Evolutionary conservation across 208 protist genomes (phyloP).

Genomic region (Acanthamoeba lenticulata): DNA sequence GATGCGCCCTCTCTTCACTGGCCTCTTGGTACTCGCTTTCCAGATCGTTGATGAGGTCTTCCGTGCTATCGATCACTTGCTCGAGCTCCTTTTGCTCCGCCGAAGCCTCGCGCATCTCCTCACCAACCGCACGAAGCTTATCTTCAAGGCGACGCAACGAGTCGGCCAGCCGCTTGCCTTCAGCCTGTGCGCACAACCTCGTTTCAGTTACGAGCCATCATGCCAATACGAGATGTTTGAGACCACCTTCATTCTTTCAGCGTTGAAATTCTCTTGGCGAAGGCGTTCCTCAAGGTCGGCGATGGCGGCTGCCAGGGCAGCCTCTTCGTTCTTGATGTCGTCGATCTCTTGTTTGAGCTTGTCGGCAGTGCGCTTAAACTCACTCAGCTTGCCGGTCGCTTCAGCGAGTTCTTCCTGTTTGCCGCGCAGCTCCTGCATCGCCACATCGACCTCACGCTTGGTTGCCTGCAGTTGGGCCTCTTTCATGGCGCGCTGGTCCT

Average conservation of each 20-base stretch:
- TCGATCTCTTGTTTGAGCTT: neutral
- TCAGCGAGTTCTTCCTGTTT: neutral
- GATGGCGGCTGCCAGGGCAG: neutral
- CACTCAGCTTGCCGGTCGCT: neutral
- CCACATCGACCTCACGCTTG: neutral
- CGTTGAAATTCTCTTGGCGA: neutral
- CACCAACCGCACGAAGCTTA: neutral
- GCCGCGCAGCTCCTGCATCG: neutral
- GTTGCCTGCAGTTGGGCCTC: neutral
- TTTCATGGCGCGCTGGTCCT: neutral
- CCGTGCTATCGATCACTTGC: neutral
- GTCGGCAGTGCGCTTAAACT: neutral
- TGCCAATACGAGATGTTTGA: too few relatives aligned
- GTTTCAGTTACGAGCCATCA: too few relatives aligned
- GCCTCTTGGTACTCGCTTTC: neutral
- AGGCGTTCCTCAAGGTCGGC: neutral
- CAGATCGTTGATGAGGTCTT: neutral
- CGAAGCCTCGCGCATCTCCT: neutral
- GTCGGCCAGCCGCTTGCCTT: neutral
- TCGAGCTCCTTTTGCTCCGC: neutral
- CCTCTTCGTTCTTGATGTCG: neutral
- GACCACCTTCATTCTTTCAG: neutral
- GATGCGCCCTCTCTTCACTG: neutral
- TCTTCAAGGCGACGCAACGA: neutral
- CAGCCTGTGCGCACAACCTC: neutral